A percentile compares a stretch with the other conserved stretches of the same genome.
These are phyloP conservation scores for Beta lomatogona DNA, from an alignment of 179 eudicot genomes.

Conservation along the genomic window DNA sequence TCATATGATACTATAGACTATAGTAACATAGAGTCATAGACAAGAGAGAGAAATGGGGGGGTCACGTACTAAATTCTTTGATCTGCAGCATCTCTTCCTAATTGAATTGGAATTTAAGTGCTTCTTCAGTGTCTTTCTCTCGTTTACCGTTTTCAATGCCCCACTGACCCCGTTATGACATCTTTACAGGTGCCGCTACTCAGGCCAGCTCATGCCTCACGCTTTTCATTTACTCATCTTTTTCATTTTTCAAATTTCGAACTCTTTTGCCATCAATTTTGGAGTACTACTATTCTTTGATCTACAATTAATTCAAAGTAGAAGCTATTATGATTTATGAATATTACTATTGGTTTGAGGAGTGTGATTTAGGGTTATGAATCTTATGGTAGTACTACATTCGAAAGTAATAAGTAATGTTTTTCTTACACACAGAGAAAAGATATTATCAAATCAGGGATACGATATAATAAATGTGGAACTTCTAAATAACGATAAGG, in stretches of 20 bases:
- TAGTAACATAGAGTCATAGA: neutral
- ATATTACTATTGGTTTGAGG: too few relatives aligned
- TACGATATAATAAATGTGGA: too few relatives aligned
- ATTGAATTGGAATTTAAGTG: neutral
- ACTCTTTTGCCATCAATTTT: neutral
- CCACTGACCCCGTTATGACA: conserved; percentile 37
- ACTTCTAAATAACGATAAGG: too few relatives aligned
- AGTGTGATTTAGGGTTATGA: too few relatives aligned
- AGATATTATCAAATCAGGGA: too few relatives aligned
- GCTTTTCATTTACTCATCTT: conserved; percentile 24
- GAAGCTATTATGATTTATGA: too few relatives aligned
- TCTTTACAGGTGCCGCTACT: neutral
- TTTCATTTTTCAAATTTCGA: conserved; percentile 28
- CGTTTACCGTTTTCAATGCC: conserved; percentile 28
- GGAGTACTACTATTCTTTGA: too few relatives aligned
- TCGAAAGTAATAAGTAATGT: too few relatives aligned
- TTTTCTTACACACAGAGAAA: too few relatives aligned
- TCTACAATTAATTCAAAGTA: too few relatives aligned
- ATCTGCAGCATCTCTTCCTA: neutral
- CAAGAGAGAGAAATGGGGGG: neutral
- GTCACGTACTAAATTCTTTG: conserved; percentile 12
- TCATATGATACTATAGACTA: neutral
- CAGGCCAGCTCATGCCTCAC: conserved; percentile 26
- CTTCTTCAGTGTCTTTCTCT: neutral
- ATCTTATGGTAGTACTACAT: too few relatives aligned